Base-by-base conservation (phyloP, 2,329 filamentous ascomycete species). In the Fonsecaea multimorphosa region DNA sequence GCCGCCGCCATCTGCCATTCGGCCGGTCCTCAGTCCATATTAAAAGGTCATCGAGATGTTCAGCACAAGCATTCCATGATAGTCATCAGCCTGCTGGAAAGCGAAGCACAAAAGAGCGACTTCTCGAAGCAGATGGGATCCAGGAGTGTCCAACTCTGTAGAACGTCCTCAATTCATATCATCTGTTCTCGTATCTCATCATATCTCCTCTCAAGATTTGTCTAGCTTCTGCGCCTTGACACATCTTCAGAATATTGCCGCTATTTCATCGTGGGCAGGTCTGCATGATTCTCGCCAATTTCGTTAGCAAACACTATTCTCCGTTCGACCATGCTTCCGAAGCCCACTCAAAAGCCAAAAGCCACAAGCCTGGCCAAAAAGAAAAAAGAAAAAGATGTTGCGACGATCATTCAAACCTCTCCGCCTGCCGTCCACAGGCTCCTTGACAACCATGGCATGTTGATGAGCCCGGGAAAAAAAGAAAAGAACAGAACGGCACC, bases 181-280 rank as follows among this genome's bases (percentile, higher is more conserved):
- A 16, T n/a, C 38, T n/a, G 38, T 5, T n/a, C 38, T n/a, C 38
- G 38, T 40, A 40, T 27, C 19, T 49, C 44, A 11, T 49, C 44
- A 12, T 3, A 19, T 49, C 44, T 24, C 44, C 22, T 22, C n/a
- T 44, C 4, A 19, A 19, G 14, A 12, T 29, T 53, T 8, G 12
- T 53, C n/a, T 22, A 14, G n/a, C 51, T 6, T 2, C n/a, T 7
- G n/a, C n/a, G n/a, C n/a, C n/a, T 14, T 32, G 27, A 54, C 16
- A 54, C 12, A 32, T 32, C 24, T 1, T 54, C 27, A n/a, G 27
- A 31, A n/a, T 34, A n/a, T 19, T n/a, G 11, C 9, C 2, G 12
- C 5, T 22, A 19, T 27, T 38, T 55, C 49, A 66, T 53, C 60
- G 64, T 27, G 65, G 65, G 58, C 65, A 67, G 40, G 29, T 65